Conservation (phyloP, 192 early-diverging fungal genomes). For the Entomortierella lignicola region DNA sequence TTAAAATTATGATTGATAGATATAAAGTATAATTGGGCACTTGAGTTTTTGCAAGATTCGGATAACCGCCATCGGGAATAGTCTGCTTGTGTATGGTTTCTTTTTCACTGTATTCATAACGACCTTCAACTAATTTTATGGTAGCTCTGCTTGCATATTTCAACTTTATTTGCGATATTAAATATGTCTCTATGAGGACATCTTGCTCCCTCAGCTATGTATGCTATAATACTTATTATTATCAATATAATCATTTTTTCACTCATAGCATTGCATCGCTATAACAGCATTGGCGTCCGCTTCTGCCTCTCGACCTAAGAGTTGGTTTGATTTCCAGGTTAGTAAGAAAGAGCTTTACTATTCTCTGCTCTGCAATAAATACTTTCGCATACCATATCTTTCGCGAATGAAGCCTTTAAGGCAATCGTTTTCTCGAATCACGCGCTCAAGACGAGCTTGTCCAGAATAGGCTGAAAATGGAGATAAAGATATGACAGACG, state of each 20-base stretch:
- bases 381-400: conserved; percentile 10
- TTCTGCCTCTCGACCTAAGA: conserved; percentile 18
- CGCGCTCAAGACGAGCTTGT: background rate
- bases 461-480: background rate
- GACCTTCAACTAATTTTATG: too few relatives aligned
- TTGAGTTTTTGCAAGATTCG: too few relatives aligned
- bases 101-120: too few relatives aligned
- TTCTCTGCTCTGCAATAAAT: background rate
- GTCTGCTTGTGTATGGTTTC: too few relatives aligned
- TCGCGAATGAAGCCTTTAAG: conserved; percentile 33
- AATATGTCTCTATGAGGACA: too few relatives aligned
- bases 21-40: too few relatives aligned
- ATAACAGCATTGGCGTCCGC: conserved; percentile 21
- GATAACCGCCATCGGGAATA: too few relatives aligned
- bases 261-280: conserved; percentile 13
- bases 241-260: background rate
- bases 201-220: too few relatives aligned
- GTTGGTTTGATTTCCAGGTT: background rate
- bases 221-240: too few relatives aligned
- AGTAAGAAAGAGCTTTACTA: background rate
- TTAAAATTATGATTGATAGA: too few relatives aligned
- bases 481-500: conserved; percentile 3
- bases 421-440: conserved; percentile 13
- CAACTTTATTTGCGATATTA: too few relatives aligned
- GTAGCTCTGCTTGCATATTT: too few relatives aligned